Evolutionary conservation across 139 green algal species (phyloP).

Genomic region (Tetratostichococcus sp.): DNA sequence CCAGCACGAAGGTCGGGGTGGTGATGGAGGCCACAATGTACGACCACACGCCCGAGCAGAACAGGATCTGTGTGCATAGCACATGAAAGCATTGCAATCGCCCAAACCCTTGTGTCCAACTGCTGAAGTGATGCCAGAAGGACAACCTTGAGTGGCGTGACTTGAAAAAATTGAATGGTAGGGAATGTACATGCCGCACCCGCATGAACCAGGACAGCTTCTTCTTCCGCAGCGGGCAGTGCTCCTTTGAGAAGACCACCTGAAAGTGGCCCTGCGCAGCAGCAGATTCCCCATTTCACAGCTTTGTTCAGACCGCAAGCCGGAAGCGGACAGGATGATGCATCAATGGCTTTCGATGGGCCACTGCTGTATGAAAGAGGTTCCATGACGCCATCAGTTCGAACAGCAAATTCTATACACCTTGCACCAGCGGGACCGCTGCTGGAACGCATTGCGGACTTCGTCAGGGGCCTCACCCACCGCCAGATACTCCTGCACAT

Average conservation of each 20-base stretch:
- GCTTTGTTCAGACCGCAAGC: too few species aligned
- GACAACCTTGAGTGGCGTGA: too few species aligned
- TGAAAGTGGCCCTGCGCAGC: background rate
- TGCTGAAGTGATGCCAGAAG: too few species aligned
- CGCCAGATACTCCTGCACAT: constrained; percentile 53
- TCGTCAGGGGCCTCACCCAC: background rate
- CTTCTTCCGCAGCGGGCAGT: background rate
- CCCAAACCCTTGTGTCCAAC: too few species aligned
- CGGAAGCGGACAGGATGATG: too few species aligned
- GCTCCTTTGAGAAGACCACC: background rate
- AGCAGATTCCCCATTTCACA: too few species aligned
- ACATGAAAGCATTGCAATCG: constrained; percentile 14
- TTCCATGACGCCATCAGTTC: too few species aligned
- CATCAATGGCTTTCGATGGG: too few species aligned
- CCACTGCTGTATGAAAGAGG: background rate
- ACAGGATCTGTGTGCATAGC: constrained; percentile 28
- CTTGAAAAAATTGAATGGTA: constrained; percentile 7
- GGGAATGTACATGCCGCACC: background rate
- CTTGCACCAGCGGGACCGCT: constrained; percentile 2
- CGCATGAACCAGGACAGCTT: background rate
- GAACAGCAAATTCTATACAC: too few species aligned
- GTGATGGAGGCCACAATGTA: constrained; percentile 28
- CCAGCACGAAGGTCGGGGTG: constrained; percentile 29
- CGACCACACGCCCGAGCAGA: constrained; percentile 25
- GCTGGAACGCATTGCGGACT: background rate